Percentiles rank a stretch among this genome's conserved stretches.
Evolutionary conservation across 2,329 filamentous ascomycete species (phyloP).

Genomic region (Emmonsia crescens): DNA sequence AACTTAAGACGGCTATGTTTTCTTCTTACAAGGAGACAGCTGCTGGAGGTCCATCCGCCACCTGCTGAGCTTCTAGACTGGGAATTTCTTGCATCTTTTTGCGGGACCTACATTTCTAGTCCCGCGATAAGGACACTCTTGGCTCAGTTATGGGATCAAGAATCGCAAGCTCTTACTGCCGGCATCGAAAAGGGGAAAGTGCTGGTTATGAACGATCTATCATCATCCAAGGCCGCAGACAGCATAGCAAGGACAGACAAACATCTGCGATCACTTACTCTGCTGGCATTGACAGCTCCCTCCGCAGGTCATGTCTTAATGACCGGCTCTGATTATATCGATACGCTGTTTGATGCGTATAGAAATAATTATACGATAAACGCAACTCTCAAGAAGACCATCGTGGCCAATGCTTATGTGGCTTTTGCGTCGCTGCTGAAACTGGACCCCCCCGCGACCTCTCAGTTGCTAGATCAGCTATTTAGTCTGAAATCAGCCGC

Average conservation of each 20-base stretch:
- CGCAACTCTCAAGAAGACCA: constrained; percentile 50
- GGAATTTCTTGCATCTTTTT: constrained; percentile 58
- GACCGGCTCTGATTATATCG: constrained; percentile 77
- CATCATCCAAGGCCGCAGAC: constrained; percentile 13
- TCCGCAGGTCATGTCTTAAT: constrained; percentile 53
- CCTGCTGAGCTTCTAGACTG: constrained; percentile 47
- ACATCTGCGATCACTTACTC: constrained; percentile 29
- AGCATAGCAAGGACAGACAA: constrained; percentile 8
- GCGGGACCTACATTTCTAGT: constrained; percentile 56
- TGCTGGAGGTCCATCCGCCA: constrained; percentile 37
- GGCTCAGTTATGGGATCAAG: constrained; percentile 38
- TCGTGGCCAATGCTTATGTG: constrained; percentile 65
- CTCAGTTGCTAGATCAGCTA: constrained; percentile 69
- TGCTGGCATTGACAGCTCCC: constrained; percentile 30
- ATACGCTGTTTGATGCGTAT: constrained; percentile 49
- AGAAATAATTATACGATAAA: constrained; percentile 45
- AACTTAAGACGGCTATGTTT: constrained; percentile 54
- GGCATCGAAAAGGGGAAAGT: constrained; percentile 29
- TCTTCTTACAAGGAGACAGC: constrained; percentile 49
- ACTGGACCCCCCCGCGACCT: constrained; percentile 55
- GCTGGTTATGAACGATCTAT: constrained; percentile 23
- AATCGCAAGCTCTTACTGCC: constrained; percentile 23
- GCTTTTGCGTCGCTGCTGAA: constrained; percentile 62
- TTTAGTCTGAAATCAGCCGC: constrained; percentile 67
- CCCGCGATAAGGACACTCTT: constrained; percentile 43